Evolutionary conservation across 768 basidiomycete species (phyloP), one percentile per base, ranked within the genome.

Genomic region (Rhodosporidiobolus odoratus): DNA sequence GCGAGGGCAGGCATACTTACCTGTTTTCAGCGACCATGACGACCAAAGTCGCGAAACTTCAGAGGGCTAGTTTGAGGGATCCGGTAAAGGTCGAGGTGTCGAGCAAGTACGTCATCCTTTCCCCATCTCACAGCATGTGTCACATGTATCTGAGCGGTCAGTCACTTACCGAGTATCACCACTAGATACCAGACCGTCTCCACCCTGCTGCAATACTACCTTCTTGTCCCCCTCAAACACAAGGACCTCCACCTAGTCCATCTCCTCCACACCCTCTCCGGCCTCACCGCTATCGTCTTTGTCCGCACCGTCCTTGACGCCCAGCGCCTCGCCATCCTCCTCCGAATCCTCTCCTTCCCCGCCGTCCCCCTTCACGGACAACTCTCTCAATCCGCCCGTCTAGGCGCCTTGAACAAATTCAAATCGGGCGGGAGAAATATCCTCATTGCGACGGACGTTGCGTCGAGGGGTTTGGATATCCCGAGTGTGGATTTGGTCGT

Each of bases 11-110:
- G 17, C 90, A 89, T 38, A 99, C 96, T 4, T 97, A 92, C 78
- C 85, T 99, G 2, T 99, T 93, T 82, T 97, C 95, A 19, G 96
- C 95, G 10, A 98, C 95, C 30, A 98, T 99, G 95, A 95, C 96
- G 17, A 92, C 92, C 21, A 98, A 97, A 81, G 92, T 99, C 6
- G 92, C 90, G 17, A 97, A 97, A 80, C 83, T 99, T 17, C 95
- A 98, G 79, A 82, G 95, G 62, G 94, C 96, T 40, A 93, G 91
- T 83, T 82, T 98, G 77, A 85, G 86, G 40, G 93, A 95, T 78
- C 96, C 96, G n/a, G 86, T 94, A 34, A 85, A 89, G 74, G 87
- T 98, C 3, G 94, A 98, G 79, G 92, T 97, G 4, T 89, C 90
- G 12, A 85, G 89, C 77, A 97, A 95, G 93, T 93, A 80, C 75